Base-by-base conservation (phyloP, 352 stramenopile genomes). In the Thraustochytrium sp. region DNA sequence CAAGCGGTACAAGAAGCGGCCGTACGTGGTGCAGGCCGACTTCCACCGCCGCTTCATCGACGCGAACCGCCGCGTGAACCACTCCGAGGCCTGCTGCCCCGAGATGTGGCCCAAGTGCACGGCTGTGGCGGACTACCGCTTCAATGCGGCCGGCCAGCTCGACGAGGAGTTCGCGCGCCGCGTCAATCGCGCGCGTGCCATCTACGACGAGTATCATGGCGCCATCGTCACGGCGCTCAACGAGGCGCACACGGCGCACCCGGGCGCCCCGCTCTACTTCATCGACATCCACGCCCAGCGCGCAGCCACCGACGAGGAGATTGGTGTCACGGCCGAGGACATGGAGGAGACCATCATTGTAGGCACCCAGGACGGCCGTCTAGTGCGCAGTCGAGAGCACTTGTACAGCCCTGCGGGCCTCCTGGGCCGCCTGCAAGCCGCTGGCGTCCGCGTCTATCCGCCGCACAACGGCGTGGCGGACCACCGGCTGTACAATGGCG, bases 31-130 rank as follows among this genome's bases (percentile, higher is more conserved):
- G 4, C 48, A 61, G 38, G 68, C 68, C 29, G 31, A 63, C 9
- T 80, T 77, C n/a, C 68, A 80, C 31, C 68, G 68, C 34, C 42
- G 46, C 5, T 80, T 65, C 42, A 42, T 80, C 13, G 68, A 80
- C 42, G 68, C 40, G 13, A 80, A 80, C 8, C 68, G 68, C 26
- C 68, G 68, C 37, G 53, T 80, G 8, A 80, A 80, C 42, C 34
- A 53, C n/a, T 80, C 68, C 18, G 46, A 80, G 44, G 48, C 68
- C 29, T 80, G 68, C 68, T 80, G 68, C 53, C 31, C 18, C 8
- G 53, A 64, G 13, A 65, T 80, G 53, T 80, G 68, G 68, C 68
- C 68, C 13, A 80, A 80, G 31, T 80, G 68, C 68, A 80, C 68
- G 4, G 68, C 68, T 1, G 68, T 80, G 26, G 68, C 68, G 13